A percentile compares a stretch with the other conserved stretches of the same genome.
Conservation (phyloP, 805 yeast genomes). For the Blastobotrys mokoenaii region DNA sequence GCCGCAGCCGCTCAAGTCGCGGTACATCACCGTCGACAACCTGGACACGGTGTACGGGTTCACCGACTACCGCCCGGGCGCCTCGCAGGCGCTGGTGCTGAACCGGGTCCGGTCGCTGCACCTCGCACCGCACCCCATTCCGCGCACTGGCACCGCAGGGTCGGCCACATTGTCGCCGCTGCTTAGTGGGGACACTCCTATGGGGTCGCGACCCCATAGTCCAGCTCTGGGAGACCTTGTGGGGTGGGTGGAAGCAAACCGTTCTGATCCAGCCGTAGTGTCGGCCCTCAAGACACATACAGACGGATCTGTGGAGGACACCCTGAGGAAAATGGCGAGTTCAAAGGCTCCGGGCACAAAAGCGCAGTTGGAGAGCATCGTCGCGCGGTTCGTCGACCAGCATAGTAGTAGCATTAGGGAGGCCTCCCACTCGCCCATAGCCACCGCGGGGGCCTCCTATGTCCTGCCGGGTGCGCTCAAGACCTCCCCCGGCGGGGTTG, state of each 20-base stretch:
- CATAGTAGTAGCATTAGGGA: too few relatives aligned
- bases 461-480: conserved; percentile 56
- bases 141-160: neutral
- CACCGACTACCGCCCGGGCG: conserved; percentile 61
- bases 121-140: conserved; percentile 27
- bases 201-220: too few relatives aligned
- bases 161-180: too few relatives aligned
- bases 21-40: conserved; percentile 55
- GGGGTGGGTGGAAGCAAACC: neutral
- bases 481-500: conserved; percentile 64
- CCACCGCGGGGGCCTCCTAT: conserved; percentile 72
- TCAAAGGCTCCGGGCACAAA: too few relatives aligned
- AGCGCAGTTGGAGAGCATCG: too few relatives aligned
- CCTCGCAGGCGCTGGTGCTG: conserved; percentile 53
- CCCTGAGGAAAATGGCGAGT: neutral
- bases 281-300: neutral
- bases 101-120: conserved; percentile 63
- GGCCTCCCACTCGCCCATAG: conserved; percentile 24
- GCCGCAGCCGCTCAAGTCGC: conserved; percentile 50
- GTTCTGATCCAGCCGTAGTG: neutral
- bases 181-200: too few relatives aligned
- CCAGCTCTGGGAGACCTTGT: neutral
- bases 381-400: too few relatives aligned
- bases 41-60: conserved; percentile 58
- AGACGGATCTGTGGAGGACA: neutral